These are phyloP conservation scores for Peterozyma toletana DNA, from an alignment of 805 yeast species.

Conservation along the genomic window DNA sequence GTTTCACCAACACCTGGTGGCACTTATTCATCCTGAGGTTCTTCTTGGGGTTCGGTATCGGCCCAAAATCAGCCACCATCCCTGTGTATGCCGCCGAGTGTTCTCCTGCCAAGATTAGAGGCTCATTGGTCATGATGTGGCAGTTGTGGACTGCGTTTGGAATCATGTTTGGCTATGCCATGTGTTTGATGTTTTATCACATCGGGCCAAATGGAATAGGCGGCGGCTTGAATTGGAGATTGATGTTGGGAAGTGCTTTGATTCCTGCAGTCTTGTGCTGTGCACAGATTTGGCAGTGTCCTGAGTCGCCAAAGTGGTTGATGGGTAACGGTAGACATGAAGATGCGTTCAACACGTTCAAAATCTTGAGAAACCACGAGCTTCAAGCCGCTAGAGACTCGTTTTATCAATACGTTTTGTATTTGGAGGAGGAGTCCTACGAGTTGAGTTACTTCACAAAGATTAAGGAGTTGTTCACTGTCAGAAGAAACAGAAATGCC, in stretches of 20 bases:
- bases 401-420: conserved; percentile 59
- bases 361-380: conserved; percentile 38
- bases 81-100: conserved; percentile 68
- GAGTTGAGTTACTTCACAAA: conserved; percentile 38
- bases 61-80: conserved; percentile 71
- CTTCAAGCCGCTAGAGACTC: conserved; percentile 66
- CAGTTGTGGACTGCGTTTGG: conserved; percentile 72
- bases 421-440: conserved; percentile 53
- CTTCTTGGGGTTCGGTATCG: conserved; percentile 60
- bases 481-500: conserved; percentile 81
- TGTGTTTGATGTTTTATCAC: conserved; percentile 54
- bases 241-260: conserved; percentile 63
- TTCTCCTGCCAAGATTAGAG: conserved; percentile 55
- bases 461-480: conserved; percentile 51
- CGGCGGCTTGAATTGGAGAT: conserved; percentile 58
- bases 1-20: conserved; percentile 55
- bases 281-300: conserved; percentile 57
- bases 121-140: conserved; percentile 69
- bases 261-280: conserved; percentile 58
- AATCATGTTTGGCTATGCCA: conserved; percentile 64
- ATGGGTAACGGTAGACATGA: conserved; percentile 61
- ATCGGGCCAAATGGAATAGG: conserved; percentile 39
- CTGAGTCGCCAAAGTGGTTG: conserved; percentile 74
- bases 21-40: conserved; percentile 63
- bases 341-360: conserved; percentile 50